Conservation (phyloP, 306 rosid species). For the Cyamopsis tetragonoloba region DNA sequence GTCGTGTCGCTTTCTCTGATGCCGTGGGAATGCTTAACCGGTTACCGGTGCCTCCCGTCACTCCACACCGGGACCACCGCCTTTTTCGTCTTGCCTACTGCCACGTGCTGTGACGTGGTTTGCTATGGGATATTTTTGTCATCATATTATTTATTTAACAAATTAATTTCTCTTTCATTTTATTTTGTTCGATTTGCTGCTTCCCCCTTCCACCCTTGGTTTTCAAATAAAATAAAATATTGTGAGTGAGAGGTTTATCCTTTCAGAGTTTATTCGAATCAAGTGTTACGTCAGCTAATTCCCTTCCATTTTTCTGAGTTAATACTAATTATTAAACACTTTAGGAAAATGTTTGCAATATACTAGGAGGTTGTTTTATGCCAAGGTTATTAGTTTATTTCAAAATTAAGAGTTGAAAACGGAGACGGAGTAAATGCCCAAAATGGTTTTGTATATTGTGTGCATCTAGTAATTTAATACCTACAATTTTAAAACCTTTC, state of each 20-base stretch:
- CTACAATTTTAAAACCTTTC: no score
- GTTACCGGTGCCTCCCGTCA: constrained; percentile 25
- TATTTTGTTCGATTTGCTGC: constrained; percentile 17
- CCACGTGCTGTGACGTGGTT: constrained; percentile 44
- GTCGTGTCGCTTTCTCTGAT: neutral
- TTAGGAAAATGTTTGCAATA: neutral
- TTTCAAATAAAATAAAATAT: neutral
- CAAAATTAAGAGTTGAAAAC: no score
- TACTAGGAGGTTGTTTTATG: neutral
- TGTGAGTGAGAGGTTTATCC: constrained; percentile 42
- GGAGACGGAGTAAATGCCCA: no score
- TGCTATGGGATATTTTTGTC: constrained; percentile 27
- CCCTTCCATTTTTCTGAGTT: neutral
- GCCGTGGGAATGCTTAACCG: neutral
- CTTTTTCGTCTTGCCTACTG: neutral
- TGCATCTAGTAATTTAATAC: no score
- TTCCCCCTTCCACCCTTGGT: neutral
- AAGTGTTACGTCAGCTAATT: neutral
- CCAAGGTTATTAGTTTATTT: neutral
- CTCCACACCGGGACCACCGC: constrained; percentile 34
- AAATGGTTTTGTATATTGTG: no score
- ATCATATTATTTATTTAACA: neutral
- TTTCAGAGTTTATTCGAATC: neutral
- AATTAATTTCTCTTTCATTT: neutral
- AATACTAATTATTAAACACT: neutral